Conservation (phyloP, 2,329 filamentous ascomycete species). For the Colletotrichum trifolii region DNA sequence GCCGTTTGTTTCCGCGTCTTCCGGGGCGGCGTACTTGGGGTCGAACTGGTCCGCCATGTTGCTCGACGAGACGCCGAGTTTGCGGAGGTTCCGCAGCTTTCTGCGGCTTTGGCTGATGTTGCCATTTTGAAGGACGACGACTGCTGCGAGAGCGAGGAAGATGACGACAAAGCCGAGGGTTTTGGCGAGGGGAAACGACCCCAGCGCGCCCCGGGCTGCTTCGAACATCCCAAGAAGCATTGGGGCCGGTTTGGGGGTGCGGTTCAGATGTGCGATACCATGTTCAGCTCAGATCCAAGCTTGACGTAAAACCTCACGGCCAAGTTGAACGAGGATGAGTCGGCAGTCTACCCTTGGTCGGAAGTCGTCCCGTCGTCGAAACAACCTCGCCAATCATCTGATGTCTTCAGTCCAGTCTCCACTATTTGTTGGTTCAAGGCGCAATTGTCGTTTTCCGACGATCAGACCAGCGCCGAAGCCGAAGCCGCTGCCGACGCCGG, state of each 20-base stretch:
- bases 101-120: constrained; percentile 3
- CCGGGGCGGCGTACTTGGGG: constrained; percentile 30
- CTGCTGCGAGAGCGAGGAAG: rapidly evolving
- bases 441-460: constrained; percentile 4
- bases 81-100: constrained; percentile 18
- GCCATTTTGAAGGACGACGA: background rate
- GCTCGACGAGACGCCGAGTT: constrained; percentile 37
- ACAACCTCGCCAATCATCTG: background rate
- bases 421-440: constrained; percentile 13
- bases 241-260: no score
- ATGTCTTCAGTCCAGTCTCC: background rate
- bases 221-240: background rate
- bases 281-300: background rate
- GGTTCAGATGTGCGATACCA: background rate
- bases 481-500: background rate
- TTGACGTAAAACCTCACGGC: background rate
- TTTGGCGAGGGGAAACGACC: rapidly evolving
- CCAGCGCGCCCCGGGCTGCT: background rate
- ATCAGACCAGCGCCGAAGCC: background rate
- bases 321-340: background rate
- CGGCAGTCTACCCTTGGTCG: background rate
- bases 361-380: background rate
- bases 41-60: constrained; percentile 44
- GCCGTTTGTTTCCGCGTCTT: background rate
- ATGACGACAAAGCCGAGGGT: background rate